Evolutionary conservation across 1,139 yeast species (phyloP), one percentile per base, ranked within the genome.

Genomic region (Suhomyces coccinellae): DNA sequence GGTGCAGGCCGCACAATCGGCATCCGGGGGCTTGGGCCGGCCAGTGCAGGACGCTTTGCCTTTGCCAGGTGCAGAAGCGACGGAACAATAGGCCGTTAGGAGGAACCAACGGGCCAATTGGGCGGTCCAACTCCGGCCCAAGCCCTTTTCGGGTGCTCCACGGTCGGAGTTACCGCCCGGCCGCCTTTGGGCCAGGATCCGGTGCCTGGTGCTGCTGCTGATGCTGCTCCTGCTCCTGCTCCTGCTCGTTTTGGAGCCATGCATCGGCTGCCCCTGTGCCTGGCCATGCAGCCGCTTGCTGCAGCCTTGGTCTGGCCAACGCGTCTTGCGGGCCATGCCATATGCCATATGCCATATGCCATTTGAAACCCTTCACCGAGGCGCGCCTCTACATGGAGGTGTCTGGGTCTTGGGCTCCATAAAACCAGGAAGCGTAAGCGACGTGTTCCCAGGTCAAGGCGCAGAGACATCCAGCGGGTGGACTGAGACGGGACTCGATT

Each of bases 51-150:
- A 12, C n/a, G 11, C 29, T 10, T 12, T 6, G 11, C n/a, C 12
- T 3, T 10, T 26, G 29, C 29, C 8, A 2, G 8, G 29, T 26
- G 29, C 29, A 26, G 29, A 10, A 26, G 4, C n/a, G 12, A 12
- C 13, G 11, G 14, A 27, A 30, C 33, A 37, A 30, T 16, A 3
- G 7, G 31, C 40, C 40, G 40, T 37, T 37, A 34, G 27, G 30
- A 37, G 30, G 33, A 17, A 37, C 22, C 17, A 13, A 11, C 29
- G 29, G 29, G 29, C 29, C 29, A 26, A 26, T 26, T 26, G 29
- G 29, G 24, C 24, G 20, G 24, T 20, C 24, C 24, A 5, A 20
- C 8, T 20, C 24, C 24, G 24, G 8, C 24, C 24, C 24, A 4
- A 20, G 24, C 24, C 24, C 8, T 6, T 6, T 20, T 20, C 8